Conservation (phyloP, 306 rosid genomes). For the Ammopiptanthus mongolicus region DNA sequence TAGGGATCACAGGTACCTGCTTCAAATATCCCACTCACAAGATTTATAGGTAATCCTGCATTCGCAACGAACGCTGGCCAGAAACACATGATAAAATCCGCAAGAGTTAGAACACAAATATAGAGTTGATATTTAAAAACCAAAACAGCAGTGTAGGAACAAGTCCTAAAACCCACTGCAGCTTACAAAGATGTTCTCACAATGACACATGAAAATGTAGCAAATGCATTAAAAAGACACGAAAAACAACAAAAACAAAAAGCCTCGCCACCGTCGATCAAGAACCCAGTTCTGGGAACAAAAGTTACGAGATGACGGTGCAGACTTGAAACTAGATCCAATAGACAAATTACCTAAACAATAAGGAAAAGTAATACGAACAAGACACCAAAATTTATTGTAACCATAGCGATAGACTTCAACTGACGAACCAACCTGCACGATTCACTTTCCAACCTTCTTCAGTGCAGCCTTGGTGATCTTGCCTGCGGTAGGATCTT, state of each 20-base stretch:
- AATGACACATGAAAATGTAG: background rate
- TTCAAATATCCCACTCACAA: too few species aligned
- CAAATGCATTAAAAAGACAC: background rate
- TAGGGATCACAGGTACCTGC: too few species aligned
- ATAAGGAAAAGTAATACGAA: background rate
- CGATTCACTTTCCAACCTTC: slow-evolving; percentile 45
- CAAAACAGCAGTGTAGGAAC: background rate
- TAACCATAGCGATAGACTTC: background rate
- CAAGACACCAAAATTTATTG: slow-evolving; percentile 27
- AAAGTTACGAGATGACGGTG: slow-evolving; percentile 17
- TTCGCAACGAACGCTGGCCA: too few species aligned
- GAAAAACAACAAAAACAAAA: background rate
- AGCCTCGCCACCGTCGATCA: slow-evolving; percentile 43
- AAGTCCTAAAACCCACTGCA: background rate
- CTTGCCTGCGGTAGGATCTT: slow-evolving; percentile 54
- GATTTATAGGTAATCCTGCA: too few species aligned
- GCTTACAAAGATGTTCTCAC: background rate
- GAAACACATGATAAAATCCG: too few species aligned
- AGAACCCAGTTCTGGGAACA: slow-evolving; percentile 55
- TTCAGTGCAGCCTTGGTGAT: slow-evolving; percentile 52
- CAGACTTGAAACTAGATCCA: slow-evolving; percentile 5
- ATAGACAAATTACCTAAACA: background rate
- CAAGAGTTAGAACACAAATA: background rate
- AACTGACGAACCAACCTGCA: slow-evolving; percentile 8
- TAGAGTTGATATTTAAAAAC: background rate